These are phyloP conservation scores for Aspergillus niger DNA, from an alignment of 2,329 filamentous ascomycete genomes.

Conservation along the genomic window DNA sequence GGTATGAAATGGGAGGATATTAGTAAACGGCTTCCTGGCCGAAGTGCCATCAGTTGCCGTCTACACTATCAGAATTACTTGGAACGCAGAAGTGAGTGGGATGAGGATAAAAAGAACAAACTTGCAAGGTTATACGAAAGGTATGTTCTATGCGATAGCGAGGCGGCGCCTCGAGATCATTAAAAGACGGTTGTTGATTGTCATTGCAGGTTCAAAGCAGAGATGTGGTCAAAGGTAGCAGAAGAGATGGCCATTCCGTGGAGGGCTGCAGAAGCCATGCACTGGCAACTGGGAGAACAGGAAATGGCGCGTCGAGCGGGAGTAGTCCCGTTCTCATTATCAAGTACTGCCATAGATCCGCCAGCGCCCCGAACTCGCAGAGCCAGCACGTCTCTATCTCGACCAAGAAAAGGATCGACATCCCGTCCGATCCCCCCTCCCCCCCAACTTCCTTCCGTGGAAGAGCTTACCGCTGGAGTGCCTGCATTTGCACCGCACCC, in stretches of 20 bases:
- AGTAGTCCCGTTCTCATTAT: slow-evolving; percentile 78
- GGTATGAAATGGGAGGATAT: slow-evolving; percentile 99
- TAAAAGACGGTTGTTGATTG: slow-evolving; percentile 12
- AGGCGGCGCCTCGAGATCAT: neutral
- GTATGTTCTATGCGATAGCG: slow-evolving; percentile 56
- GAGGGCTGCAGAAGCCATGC: slow-evolving; percentile 95
- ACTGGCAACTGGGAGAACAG: slow-evolving; percentile 91
- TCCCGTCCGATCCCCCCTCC: slow-evolving; percentile 38
- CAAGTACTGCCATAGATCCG: slow-evolving; percentile 58
- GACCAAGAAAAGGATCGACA: slow-evolving; percentile 43
- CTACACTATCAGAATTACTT: slow-evolving; percentile 97
- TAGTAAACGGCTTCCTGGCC: slow-evolving; percentile 82
- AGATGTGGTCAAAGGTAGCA: slow-evolving; percentile 97
- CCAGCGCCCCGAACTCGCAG: slow-evolving; percentile 39
- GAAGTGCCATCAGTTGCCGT: slow-evolving; percentile 91
- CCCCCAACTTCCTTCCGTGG: slow-evolving; percentile 46
- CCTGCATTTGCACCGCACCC: slow-evolving; percentile 46
- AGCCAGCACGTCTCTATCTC: slow-evolving; percentile 42
- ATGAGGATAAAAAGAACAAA: slow-evolving; percentile 97
- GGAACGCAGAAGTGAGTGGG: slow-evolving; percentile 90
- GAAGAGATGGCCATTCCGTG: slow-evolving; percentile 95
- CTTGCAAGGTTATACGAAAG: slow-evolving; percentile 92
- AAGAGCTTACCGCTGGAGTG: slow-evolving; percentile 50
- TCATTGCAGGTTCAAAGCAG: slow-evolving; percentile 77
- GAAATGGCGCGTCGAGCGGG: slow-evolving; percentile 94